A percentile compares a stretch with the other conserved stretches of the same genome.
phyloP scores from a whole-genome alignment of 805 yeast genomes.

The Babjeviella inositovora region DNA sequence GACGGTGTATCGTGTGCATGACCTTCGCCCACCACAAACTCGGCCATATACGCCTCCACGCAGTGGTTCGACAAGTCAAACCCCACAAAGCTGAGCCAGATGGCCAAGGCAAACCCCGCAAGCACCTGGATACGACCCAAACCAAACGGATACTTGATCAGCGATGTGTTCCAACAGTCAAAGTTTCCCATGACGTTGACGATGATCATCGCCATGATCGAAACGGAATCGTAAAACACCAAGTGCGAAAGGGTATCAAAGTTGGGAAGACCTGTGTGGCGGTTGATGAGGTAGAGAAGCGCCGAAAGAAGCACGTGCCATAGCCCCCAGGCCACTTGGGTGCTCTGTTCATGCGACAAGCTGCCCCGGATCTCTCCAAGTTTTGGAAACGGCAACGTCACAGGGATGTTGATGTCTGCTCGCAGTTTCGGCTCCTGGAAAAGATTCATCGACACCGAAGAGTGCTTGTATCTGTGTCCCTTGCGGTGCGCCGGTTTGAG shows the following conservation, averaged over 20 bases:
- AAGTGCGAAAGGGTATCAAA: slow-evolving; percentile 75
- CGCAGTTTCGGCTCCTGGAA: slow-evolving; percentile 82
- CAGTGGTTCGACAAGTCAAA: slow-evolving; percentile 77
- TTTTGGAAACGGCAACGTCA: slow-evolving; percentile 60
- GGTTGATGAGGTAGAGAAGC: slow-evolving; percentile 43
- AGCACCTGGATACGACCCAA: slow-evolving; percentile 81
- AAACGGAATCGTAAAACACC: slow-evolving; percentile 73
- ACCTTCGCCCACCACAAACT: slow-evolving; percentile 15
- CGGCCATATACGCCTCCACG: slow-evolving; percentile 55
- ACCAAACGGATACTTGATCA: slow-evolving; percentile 83
- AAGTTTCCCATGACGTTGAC: slow-evolving; percentile 82
- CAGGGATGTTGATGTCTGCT: slow-evolving; percentile 47
- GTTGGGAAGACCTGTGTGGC: slow-evolving; percentile 35
- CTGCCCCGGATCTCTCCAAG: slow-evolving; percentile 45
- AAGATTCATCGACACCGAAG: slow-evolving; percentile 90
- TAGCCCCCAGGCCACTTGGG: slow-evolving; percentile 40
- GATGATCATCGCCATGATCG: slow-evolving; percentile 48
- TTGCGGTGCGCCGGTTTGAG: slow-evolving; percentile 59
- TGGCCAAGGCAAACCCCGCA: slow-evolving; percentile 74
- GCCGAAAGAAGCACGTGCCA: slow-evolving; percentile 40
- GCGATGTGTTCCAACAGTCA: slow-evolving; percentile 77
- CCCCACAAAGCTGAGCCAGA: slow-evolving; percentile 81
- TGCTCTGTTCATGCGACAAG: slow-evolving; percentile 37
- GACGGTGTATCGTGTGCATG: slow-evolving; percentile 3
- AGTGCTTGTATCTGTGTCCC: slow-evolving; percentile 92